Base-by-base conservation (phyloP, 805 yeast species). In the Isabelozyma rhagii region DNA sequence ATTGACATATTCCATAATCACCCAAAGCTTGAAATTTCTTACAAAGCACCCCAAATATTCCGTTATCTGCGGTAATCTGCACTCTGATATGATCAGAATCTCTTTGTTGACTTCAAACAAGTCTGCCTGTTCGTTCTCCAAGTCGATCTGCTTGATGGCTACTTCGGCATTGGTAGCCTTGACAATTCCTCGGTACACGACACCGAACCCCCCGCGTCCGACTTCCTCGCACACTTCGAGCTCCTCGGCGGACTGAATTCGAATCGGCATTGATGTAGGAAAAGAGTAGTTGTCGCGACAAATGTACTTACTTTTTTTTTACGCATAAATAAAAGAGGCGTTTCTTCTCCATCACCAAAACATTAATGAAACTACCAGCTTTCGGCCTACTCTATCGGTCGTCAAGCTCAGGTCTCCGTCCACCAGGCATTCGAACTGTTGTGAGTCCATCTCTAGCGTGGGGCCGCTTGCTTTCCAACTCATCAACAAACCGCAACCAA, bases 141-240 rank as follows among this genome's bases (percentile, higher is more conserved):
- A 69, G 56, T 87, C 94, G 43, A 87, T 84, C 62, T 84, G 85
- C 55, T 82, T 82, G 44, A 82, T 72, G 7, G 87, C 87, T 42
- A 81, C 85, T 46, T 76, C 79, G 42, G 64, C 60, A 46, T 60
- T 64, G 41, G 60, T 70, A 48, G 44, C 73, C 56, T 70, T 70
- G 55, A 85, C 79, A 8, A 77, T 55, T 1, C 88, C 94, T 39
- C 81, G 68, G 64, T 82, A 87, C 1, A 87, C 94, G 3, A 82
- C 85, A 0, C 94, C 94, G 63, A 87, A 87, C 8, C 89, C 88
- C 1, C 94, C 94, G 48, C 85, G 69, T 4, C 94, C 94, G 4
- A 88, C 80, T 63, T 87, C 77, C 50, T 74, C 78, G 53, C 69
- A 72, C 3, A 74, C 69, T 44, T 73, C 74, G 15, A 74, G 57